phyloP scores from a whole-genome alignment of 192 early-diverging fungal genomes.

The Haplosporangium gracile region DNA sequence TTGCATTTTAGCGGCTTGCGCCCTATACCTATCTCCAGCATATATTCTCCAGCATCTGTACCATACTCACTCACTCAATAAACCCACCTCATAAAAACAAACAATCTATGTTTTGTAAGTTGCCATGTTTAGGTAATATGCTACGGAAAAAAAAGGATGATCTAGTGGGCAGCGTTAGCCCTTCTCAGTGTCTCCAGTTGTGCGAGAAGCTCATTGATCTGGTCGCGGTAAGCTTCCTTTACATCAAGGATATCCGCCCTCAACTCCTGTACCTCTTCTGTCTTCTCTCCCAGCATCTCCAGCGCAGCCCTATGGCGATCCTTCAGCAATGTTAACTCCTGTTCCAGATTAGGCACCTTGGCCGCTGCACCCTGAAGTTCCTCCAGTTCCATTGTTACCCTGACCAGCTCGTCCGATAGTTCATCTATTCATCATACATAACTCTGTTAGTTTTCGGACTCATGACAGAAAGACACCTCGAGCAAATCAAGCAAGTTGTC shows the following conservation, averaged over 20 bases:
- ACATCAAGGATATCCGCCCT: conserved; percentile 83
- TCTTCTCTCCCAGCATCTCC: conserved; percentile 91
- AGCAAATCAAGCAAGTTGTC: neutral
- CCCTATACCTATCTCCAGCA: neutral
- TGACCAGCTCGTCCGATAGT: conserved; percentile 80
- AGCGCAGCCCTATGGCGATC: conserved; percentile 79
- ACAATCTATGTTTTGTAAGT: neutral
- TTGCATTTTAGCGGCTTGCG: conserved; percentile 4
- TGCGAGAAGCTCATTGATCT: conserved; percentile 70
- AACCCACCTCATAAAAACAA: neutral
- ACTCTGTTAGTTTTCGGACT: neutral
- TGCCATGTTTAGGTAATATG: no score
- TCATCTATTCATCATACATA: conserved; percentile 61
- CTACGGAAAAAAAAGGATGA: neutral
- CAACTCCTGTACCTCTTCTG: conserved; percentile 88
- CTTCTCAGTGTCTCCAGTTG: conserved; percentile 55
- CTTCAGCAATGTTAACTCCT: conserved; percentile 71
- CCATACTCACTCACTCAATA: neutral
- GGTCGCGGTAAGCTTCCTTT: conserved; percentile 78
- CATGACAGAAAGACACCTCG: no score
- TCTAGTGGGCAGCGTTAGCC: neutral
- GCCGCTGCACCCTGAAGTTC: conserved; percentile 60
- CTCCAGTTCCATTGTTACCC: conserved; percentile 75
- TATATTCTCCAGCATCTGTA: neutral
- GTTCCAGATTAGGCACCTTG: conserved; percentile 55